These are phyloP conservation scores for Cryphonectria carpinicola DNA, from an alignment of 2,329 filamentous ascomycete genomes.

Conservation along the genomic window DNA sequence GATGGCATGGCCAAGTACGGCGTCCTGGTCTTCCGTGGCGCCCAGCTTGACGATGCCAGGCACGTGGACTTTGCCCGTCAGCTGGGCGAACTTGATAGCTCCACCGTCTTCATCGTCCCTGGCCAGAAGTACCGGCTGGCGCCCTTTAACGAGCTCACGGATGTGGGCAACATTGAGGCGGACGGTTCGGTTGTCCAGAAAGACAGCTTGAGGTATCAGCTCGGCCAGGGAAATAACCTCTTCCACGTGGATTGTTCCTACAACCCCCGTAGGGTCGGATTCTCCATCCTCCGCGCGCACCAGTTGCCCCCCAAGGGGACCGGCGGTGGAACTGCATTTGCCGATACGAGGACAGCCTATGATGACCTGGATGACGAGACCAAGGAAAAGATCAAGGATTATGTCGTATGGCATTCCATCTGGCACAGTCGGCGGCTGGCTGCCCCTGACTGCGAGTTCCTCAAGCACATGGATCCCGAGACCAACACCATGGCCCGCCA, in stretches of 20 bases:
- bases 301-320: slow-evolving; percentile 3
- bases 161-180: background rate
- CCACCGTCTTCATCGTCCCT: background rate
- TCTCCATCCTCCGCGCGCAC: background rate
- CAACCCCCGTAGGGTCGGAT: background rate
- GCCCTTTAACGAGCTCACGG: background rate
- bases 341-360: background rate
- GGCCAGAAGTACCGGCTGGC: background rate
- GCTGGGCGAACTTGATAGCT: background rate
- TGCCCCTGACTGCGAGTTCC: slow-evolving; percentile 37
- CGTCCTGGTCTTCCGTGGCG: background rate
- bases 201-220: background rate
- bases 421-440: slow-evolving; percentile 41
- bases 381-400: slow-evolving; percentile 1
- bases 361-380: background rate
- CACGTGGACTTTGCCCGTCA: background rate
- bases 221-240: background rate
- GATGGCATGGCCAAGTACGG: background rate
- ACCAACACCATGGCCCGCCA: slow-evolving; percentile 41
- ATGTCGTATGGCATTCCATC: slow-evolving; percentile 36
- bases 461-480: slow-evolving; percentile 38
- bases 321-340: background rate
- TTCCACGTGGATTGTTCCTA: background rate
- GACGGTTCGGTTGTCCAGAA: background rate
- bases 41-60: background rate